phyloP scores from a whole-genome alignment of 2,329 filamentous ascomycete genomes.

The Malbranchea zuffiana region DNA sequence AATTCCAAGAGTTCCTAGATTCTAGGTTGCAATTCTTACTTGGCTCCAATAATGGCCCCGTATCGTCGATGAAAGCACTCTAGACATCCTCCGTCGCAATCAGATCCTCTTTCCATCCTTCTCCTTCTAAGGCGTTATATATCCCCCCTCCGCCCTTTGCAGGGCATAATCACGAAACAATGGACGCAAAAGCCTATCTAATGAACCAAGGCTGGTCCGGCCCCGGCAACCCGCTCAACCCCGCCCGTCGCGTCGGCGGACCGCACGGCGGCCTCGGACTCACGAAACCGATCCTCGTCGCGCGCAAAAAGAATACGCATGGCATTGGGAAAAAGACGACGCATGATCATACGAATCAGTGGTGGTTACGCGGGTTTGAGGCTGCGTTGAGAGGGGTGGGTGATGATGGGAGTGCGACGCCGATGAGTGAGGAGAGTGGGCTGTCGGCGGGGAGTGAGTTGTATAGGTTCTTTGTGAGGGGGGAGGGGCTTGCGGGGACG shows the following conservation, averaged over 20 bases:
- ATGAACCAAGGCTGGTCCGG: constrained; percentile 83
- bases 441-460: constrained; percentile 44
- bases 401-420: constrained; percentile 49
- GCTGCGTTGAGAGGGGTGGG: constrained; percentile 70
- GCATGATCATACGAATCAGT: constrained; percentile 61
- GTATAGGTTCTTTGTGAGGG: constrained; percentile 76
- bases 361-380: constrained; percentile 96
- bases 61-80: no score
- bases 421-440: constrained; percentile 36
- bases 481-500: constrained; percentile 66
- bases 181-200: constrained; percentile 79
- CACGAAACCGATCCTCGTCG: constrained; percentile 68
- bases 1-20: no score
- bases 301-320: constrained; percentile 68
- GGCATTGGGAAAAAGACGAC: constrained; percentile 70
- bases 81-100: no score
- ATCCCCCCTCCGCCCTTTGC: no score
- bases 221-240: constrained; percentile 75
- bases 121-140: no score
- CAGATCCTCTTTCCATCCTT: no score
- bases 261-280: constrained; percentile 61
- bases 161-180: constrained; percentile 37
- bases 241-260: constrained; percentile 37
- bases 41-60: no score
- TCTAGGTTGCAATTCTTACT: no score